These are phyloP conservation scores for Trichosporon inkin DNA, from an alignment of 1,284 basidiomycete species.

Conservation along the genomic window DNA sequence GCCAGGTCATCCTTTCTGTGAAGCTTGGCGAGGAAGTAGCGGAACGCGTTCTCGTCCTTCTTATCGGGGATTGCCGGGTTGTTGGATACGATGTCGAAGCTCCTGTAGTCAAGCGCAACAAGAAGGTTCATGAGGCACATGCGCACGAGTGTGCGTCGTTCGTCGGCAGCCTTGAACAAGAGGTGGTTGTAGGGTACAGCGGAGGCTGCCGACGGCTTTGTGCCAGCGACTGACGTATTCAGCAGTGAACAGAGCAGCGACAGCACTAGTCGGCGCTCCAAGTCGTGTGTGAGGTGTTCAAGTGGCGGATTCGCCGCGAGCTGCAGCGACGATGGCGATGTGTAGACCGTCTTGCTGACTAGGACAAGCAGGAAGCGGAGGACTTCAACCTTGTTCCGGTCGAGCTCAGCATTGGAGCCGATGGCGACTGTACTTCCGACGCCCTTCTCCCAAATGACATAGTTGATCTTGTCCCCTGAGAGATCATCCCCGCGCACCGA, in stretches of 20 bases:
- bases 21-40: conserved; percentile 85
- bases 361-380: conserved; percentile 77
- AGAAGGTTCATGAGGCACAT: conserved; percentile 70
- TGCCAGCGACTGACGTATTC: conserved; percentile 71
- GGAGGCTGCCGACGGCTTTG: conserved; percentile 53
- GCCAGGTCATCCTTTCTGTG: conserved; percentile 82
- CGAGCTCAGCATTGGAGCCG: conserved; percentile 63
- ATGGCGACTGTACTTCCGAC: conserved; percentile 74
- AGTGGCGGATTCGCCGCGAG: conserved; percentile 67
- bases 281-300: conserved; percentile 70
- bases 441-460: conserved; percentile 73
- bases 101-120: conserved; percentile 74
- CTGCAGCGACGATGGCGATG: conserved; percentile 65
- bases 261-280: conserved; percentile 72
- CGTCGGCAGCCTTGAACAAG: conserved; percentile 76
- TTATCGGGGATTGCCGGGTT: conserved; percentile 18
- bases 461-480: conserved; percentile 67
- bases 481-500: conserved; percentile 66
- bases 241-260: conserved; percentile 84
- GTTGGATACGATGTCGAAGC: conserved; percentile 35
- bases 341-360: conserved; percentile 80
- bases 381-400: conserved; percentile 78
- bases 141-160: conserved; percentile 64
- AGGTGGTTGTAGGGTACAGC: conserved; percentile 80
- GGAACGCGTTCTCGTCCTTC: conserved; percentile 74